phyloP scores from a whole-genome alignment of 1,284 basidiomycete genomes.

The Cryptococcus neoformans region DNA sequence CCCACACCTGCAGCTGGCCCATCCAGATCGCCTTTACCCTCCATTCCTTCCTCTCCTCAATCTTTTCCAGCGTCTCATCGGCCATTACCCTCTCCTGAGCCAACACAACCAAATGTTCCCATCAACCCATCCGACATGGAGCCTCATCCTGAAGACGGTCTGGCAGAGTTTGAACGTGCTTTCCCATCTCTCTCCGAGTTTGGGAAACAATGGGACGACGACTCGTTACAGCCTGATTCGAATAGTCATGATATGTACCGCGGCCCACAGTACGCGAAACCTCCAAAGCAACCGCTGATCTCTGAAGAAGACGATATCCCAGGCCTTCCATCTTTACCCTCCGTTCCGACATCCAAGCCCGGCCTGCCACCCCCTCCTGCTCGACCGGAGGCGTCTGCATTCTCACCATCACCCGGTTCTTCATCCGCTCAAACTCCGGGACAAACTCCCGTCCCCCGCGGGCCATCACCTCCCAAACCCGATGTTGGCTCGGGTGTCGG shows the following conservation, averaged over 20 bases:
- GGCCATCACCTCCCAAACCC: conserved; percentile 17
- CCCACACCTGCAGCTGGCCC: background rate
- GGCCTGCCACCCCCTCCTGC: conserved; percentile 21
- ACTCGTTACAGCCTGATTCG: background rate
- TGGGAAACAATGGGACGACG: conserved; percentile 38
- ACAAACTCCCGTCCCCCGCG: background rate
- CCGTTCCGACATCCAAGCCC: conserved; percentile 9
- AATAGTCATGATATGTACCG: background rate
- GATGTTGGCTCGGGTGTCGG: conserved; percentile 18
- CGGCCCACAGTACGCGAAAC: background rate
- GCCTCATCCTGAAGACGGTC: conserved; percentile 12
- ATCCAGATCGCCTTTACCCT: background rate
- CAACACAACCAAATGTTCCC: background rate
- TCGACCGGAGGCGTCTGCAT: conserved; percentile 7
- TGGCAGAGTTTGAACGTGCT: conserved; percentile 36
- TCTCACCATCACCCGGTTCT: conserved; percentile 15
- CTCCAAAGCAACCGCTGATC: too few species aligned
- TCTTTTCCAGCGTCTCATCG: background rate
- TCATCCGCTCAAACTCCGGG: too few species aligned
- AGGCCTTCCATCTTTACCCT: conserved; percentile 14
- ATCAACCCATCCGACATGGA: background rate
- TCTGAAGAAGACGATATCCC: conserved; percentile 1
- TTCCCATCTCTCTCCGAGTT: conserved; percentile 47
- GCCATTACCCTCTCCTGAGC: conserved; percentile 1
- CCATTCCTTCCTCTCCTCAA: background rate